Evolutionary conservation across 805 yeast species (phyloP), one percentile per base, ranked within the genome.

Genomic region (Spathaspora gorwiae): DNA sequence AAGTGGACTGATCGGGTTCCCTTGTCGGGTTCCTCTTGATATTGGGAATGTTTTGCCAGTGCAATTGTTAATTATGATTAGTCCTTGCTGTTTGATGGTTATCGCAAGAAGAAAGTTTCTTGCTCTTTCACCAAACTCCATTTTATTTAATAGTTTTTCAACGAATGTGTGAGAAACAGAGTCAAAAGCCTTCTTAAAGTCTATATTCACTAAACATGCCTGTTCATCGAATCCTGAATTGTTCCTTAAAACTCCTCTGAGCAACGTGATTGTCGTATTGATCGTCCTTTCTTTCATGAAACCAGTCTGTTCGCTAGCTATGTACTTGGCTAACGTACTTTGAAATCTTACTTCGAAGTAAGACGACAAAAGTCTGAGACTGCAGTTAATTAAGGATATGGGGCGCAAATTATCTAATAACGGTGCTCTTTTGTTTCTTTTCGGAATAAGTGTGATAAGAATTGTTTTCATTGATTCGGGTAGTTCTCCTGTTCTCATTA

Each of bases 201-300:
- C 42, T 2, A 39, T 33, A 10, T 39, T 32, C 12, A 39, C 14
- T 6, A 39, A 13, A 30, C 29, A 14, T 39, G 35, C 35, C 30
- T 39, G 31, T 31, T 15, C 35, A 39, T 39, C 42, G 14, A 39
- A 26, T 10, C 33, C 26, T n/a, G n/a, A 13, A 8, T 12, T 31
- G 11, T 39, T 31, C 2, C 11, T 15, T 6, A 34, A 6, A 2
- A 39, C 33, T 30, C 33, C 2, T 14, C 12, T 6, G 26, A 39
- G 26, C 26, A 39, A 32, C 12, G 15, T 15, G 47, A 39, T 31
- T 32, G 50, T 32, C 14, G 30, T 35, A 39, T 39, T 39, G 13
- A 39, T 39, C 10, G 32, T 33, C 11, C 42, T 13, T 9, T 39
- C 35, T 26, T 39, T 39, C 29, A 39, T 32, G 15, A 39, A 39